Conservation (phyloP, 2,329 filamentous ascomycete genomes). For the Calonectria fujianensis region DNA sequence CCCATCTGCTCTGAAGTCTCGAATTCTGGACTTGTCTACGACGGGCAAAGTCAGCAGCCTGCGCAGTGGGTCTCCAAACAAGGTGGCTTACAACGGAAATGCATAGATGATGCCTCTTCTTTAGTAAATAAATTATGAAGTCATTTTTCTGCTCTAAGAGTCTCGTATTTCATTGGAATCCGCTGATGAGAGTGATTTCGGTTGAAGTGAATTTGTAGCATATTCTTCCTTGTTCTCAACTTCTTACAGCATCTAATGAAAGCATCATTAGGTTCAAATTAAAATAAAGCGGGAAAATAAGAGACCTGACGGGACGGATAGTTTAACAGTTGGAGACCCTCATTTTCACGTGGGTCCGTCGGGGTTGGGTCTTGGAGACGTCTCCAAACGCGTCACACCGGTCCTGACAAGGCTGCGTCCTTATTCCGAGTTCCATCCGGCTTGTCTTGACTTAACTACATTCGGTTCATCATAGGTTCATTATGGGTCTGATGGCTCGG, state of each 20-base stretch:
- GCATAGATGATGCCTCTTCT: background rate
- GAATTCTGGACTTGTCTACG: slow-evolving; percentile 1
- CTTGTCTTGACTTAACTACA: too few relatives aligned
- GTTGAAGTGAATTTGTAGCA: background rate
- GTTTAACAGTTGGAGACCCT: too few relatives aligned
- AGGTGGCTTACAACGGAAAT: slow-evolving; percentile 17
- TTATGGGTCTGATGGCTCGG: background rate
- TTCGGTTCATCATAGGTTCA: background rate
- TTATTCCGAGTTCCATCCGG: too few relatives aligned
- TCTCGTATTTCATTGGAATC: background rate
- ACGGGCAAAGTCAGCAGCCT: background rate
- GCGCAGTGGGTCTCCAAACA: slow-evolving; percentile 4
- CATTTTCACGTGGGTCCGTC: too few relatives aligned
- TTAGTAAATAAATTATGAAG: background rate
- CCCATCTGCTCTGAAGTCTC: slow-evolving; percentile 1
- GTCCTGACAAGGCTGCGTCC: too few relatives aligned
- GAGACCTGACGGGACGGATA: too few relatives aligned
- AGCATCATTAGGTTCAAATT: too few relatives aligned
- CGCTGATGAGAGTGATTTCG: background rate
- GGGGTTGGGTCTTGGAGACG: too few relatives aligned
- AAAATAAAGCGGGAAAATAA: too few relatives aligned
- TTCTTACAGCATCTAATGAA: too few relatives aligned
- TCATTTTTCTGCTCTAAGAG: background rate
- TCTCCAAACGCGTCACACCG: too few relatives aligned
- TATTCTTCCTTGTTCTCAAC: too few relatives aligned